Base-by-base conservation (phyloP, 192 early-diverging fungal species). In the Podila clonocystis region DNA sequence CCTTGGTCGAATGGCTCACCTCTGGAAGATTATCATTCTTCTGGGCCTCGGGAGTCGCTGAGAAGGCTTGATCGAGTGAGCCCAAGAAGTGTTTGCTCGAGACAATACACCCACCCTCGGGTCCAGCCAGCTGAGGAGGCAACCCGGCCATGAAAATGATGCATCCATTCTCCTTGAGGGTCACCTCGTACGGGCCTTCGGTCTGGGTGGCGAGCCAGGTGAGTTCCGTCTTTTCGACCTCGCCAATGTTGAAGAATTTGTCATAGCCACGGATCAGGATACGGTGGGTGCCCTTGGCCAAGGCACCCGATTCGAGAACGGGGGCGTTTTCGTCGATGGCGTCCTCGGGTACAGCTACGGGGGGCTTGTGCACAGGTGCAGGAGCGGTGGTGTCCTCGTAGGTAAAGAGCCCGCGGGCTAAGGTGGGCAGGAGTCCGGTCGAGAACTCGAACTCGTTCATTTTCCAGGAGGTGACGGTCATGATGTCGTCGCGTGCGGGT, bases 111-210 rank as follows among this genome's bases (percentile, higher is more conserved):
- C 86, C 72, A 41, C 80, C 80, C 28, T 88, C 83, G 3, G 84
- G 85, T 41, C 93, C 89, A 26, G 89, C 92, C 7, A 80, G 62
- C 15, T 72, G 52, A 38, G 77, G 77, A 17, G 70, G 70, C 41
- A 85, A 63, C 31, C 84, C 84, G 4, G 93, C 76, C 50, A 94
- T 91, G 34, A 96, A 93, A 65, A 97, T 97, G 68, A 99, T 93
- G 75, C 97, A 99, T 13, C 97, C 97, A 75, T 99, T 97, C 78
- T 99, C 97, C 85, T 99, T 99, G 29, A 95, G 86, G 0, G 95
- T 96, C 30, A 97, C 83, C 82, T 99, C 93, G 73, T 95, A 99
- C 2, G 97, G 97, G 0, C 94, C 94, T 12, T 64, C 49, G 0
- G 96, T 97, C 31, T 94, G 57, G 2, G 50, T 63, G 34, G 83